Percentiles rank a stretch among this genome's conserved stretches.
Conservation (phyloP, 2,329 filamentous ascomycete species). For the Calonectria fujianensis region DNA sequence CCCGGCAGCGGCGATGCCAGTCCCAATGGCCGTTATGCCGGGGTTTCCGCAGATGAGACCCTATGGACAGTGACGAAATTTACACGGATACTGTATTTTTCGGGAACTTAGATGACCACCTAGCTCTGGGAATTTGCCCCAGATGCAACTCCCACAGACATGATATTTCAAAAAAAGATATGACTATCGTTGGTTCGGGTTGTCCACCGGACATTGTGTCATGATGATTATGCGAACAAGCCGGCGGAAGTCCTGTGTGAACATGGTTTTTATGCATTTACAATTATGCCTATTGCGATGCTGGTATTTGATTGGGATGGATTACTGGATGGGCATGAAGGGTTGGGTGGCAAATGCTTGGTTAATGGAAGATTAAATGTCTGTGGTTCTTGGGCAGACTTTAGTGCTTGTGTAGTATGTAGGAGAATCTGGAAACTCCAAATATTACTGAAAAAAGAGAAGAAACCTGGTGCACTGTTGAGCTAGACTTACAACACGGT, state of each 20-base stretch:
- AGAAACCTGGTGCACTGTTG: background rate
- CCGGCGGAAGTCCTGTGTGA: background rate
- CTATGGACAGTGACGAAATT: slow-evolving; percentile 55
- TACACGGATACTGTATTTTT: slow-evolving; percentile 41
- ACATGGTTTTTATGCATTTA: background rate
- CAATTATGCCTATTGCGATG: no score
- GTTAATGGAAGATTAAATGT: background rate
- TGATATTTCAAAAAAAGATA: slow-evolving; percentile 51
- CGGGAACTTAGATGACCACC: slow-evolving; percentile 38
- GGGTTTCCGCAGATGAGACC: slow-evolving; percentile 62
- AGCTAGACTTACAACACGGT: background rate
- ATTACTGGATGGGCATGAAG: background rate
- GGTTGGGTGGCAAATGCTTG: background rate
- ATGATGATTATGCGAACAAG: background rate
- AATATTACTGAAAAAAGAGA: background rate
- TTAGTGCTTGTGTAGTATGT: background rate
- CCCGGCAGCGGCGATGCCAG: slow-evolving; percentile 55
- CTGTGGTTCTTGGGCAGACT: no score
- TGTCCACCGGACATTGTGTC: background rate
- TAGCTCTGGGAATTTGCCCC: slow-evolving; percentile 23
- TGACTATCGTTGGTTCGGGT: background rate
- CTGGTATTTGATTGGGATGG: background rate
- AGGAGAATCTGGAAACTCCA: background rate
- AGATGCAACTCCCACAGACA: slow-evolving; percentile 37
- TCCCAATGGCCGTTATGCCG: slow-evolving; percentile 60